Evolutionary conservation across 805 yeast genomes (phyloP).

Genomic region (Candida fluviatilis): DNA sequence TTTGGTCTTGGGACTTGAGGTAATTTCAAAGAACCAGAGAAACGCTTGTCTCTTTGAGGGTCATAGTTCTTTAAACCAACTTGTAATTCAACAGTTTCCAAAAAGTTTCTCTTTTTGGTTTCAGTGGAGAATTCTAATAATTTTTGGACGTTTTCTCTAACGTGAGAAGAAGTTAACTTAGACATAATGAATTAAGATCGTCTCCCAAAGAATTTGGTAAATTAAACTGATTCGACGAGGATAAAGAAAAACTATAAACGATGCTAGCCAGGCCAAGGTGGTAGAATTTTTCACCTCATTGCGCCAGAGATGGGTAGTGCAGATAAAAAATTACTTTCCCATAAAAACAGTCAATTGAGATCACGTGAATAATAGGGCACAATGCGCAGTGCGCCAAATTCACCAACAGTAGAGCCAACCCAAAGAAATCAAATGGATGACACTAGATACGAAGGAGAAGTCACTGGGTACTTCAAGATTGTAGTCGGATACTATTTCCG

Average conservation of each 20-base stretch:
- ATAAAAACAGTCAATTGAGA: too few relatives aligned
- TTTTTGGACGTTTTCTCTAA: conserved; percentile 94
- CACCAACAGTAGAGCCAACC: too few relatives aligned
- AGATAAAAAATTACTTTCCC: background rate
- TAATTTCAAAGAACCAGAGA: conserved; percentile 98
- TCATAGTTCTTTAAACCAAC: conserved; percentile 99
- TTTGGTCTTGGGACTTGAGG: conserved; percentile 99
- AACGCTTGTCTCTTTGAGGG: conserved; percentile 99
- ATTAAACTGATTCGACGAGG: conserved; percentile 56
- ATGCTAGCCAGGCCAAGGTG: background rate
- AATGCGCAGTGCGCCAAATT: too few relatives aligned
- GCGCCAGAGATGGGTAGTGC: background rate
- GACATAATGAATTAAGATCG: conserved; percentile 60
- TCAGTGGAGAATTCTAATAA: conserved; percentile 85
- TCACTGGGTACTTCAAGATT: too few relatives aligned
- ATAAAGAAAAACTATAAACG: conserved; percentile 19
- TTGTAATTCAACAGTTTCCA: conserved; percentile 99
- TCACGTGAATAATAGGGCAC: too few relatives aligned
- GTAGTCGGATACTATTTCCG: too few relatives aligned
- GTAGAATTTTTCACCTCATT: conserved; percentile 1
- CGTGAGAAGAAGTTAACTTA: conserved; percentile 86
- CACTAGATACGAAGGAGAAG: too few relatives aligned
- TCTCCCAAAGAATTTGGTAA: conserved; percentile 68
- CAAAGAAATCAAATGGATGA: too few relatives aligned
- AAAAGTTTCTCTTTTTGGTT: conserved; percentile 99